Percentiles rank a stretch among this genome's conserved stretches.
phyloP scores from a whole-genome alignment of 768 basidiomycete species.

The Gyrodon lividus region DNA sequence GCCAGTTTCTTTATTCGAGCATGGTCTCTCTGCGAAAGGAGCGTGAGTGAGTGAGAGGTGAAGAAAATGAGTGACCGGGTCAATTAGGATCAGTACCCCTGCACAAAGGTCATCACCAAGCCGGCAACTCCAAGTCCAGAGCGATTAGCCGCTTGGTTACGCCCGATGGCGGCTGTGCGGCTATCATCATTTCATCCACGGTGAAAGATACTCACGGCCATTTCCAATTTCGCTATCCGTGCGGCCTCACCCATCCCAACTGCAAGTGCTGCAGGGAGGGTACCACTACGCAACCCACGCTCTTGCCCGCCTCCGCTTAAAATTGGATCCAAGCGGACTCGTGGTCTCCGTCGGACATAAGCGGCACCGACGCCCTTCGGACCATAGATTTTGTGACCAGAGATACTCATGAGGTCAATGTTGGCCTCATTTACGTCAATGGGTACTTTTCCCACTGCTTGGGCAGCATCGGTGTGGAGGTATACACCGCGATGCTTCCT shows the following conservation, averaged over 20 bases:
- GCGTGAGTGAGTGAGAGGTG: conserved; percentile 6
- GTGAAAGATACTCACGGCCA: conserved; percentile 67
- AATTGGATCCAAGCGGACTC: conserved; percentile 93
- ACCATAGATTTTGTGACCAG: conserved; percentile 97
- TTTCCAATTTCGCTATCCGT: conserved; percentile 87
- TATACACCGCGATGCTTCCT: conserved; percentile 88
- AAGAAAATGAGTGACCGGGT: background rate
- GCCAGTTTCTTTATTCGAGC: conserved; percentile 70
- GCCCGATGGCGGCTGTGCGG: conserved; percentile 36
- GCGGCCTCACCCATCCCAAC: conserved; percentile 96
- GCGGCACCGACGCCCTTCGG: conserved; percentile 95
- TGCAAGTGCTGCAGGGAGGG: conserved; percentile 80
- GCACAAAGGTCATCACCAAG: conserved; percentile 72
- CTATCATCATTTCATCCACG: conserved; percentile 43
- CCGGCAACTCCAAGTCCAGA: conserved; percentile 36
- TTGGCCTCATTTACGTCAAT: conserved; percentile 94
- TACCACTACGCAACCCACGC: conserved; percentile 92
- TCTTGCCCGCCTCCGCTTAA: conserved; percentile 97
- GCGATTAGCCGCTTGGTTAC: conserved; percentile 44
- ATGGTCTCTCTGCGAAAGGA: conserved; percentile 67
- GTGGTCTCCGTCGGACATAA: conserved; percentile 88
- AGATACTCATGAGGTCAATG: conserved; percentile 93
- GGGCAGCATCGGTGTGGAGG: conserved; percentile 97
- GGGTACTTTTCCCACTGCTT: conserved; percentile 89
- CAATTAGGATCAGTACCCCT: conserved; percentile 81